Conservation (phyloP, 1,284 basidiomycete genomes). For the Ganoderma sp. region DNA sequence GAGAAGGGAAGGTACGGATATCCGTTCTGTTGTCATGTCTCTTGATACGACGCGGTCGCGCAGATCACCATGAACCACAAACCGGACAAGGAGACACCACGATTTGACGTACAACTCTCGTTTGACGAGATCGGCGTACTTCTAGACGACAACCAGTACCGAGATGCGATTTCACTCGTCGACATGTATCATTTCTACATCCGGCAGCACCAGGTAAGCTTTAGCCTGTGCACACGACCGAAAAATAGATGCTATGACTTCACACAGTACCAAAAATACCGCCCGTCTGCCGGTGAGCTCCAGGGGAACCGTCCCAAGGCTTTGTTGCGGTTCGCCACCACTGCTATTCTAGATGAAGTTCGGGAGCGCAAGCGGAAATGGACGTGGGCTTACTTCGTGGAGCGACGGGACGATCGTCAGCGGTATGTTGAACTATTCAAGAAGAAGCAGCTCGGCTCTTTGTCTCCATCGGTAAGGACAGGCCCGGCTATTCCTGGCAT, state of each 20-base stretch:
- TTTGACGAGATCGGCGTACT: constrained; percentile 96
- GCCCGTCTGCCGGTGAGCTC: constrained; percentile 70
- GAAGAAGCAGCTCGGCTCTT: constrained; percentile 66
- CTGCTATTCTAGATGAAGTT: constrained; percentile 86
- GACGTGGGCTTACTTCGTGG: constrained; percentile 92
- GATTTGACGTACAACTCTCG: constrained; percentile 87
- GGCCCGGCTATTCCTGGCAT: background rate
- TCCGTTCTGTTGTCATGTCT: background rate
- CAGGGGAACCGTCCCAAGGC: constrained; percentile 72
- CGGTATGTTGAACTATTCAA: constrained; percentile 90
- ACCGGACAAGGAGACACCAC: constrained; percentile 75
- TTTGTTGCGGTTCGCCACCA: constrained; percentile 81
- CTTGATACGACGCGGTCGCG: constrained; percentile 6
- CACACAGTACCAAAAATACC: constrained; percentile 80
- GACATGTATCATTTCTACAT: constrained; percentile 99
- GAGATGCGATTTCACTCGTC: constrained; percentile 90
- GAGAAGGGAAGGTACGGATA: constrained; percentile 81
- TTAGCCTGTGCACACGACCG: constrained; percentile 3
- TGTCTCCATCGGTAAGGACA: constrained; percentile 55
- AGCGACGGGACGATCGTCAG: constrained; percentile 87
- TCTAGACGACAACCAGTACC: constrained; percentile 95
- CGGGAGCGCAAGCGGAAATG: constrained; percentile 86
- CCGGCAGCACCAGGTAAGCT: constrained; percentile 81
- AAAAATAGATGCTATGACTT: constrained; percentile 10
- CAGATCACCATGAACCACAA: constrained; percentile 87